These are phyloP conservation scores for Boletus sp. DNA, from an alignment of 768 basidiomycete species.

Conservation along the genomic window DNA sequence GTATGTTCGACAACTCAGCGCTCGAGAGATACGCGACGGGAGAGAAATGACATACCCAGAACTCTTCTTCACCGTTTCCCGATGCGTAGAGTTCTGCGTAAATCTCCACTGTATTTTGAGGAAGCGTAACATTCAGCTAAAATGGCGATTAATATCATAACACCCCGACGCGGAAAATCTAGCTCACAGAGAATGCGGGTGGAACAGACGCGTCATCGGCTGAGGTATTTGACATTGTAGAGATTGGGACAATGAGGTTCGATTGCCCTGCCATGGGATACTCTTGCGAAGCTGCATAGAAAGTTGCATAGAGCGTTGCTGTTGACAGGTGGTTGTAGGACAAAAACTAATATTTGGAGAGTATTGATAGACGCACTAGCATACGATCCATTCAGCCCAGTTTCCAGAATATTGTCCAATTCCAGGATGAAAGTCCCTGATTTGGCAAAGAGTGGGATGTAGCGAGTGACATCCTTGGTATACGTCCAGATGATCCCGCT, in stretches of 20 bases:
- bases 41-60: conserved; percentile 55
- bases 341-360: neutral
- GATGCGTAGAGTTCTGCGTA: conserved; percentile 75
- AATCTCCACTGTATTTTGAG: conserved; percentile 63
- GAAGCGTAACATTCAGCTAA: conserved; percentile 67
- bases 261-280: conserved; percentile 60
- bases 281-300: conserved; percentile 56
- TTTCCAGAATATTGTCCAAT: conserved; percentile 65
- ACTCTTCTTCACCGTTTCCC: conserved; percentile 66
- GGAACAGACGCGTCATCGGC: conserved; percentile 78
- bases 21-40: neutral
- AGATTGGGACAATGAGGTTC: conserved; percentile 67
- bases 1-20: neutral
- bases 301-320: conserved; percentile 73
- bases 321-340: neutral
- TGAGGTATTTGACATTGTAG: conserved; percentile 58
- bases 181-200: conserved; percentile 62
- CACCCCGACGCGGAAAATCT: neutral
- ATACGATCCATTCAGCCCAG: conserved; percentile 63
- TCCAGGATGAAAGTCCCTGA: conserved; percentile 70
- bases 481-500: conserved; percentile 80
- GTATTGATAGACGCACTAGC: conserved; percentile 45
- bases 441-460: conserved; percentile 65
- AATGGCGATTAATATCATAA: neutral
- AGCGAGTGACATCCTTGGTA: conserved; percentile 73